phyloP scores from a whole-genome alignment of 2,329 filamentous ascomycete species.

The Clonostachys rosea region DNA sequence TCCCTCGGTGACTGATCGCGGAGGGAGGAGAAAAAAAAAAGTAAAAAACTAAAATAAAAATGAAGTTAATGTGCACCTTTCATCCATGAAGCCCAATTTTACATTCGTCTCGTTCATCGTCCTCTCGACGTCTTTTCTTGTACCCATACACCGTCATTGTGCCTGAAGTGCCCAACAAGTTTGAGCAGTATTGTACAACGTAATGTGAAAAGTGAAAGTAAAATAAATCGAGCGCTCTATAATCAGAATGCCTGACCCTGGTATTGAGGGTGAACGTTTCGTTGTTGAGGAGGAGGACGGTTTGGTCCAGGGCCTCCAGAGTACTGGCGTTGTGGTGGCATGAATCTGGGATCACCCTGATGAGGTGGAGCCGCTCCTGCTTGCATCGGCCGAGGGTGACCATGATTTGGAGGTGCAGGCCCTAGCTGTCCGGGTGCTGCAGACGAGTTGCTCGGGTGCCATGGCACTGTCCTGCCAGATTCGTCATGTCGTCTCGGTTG shows the following conservation, averaged over 20 bases:
- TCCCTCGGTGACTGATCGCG: too few relatives aligned
- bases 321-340: constrained; percentile 22
- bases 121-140: too few relatives aligned
- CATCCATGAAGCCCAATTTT: too few relatives aligned
- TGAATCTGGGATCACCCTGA: constrained; percentile 16
- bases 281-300: constrained; percentile 7
- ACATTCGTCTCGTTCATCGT: too few relatives aligned
- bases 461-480: constrained; percentile 62
- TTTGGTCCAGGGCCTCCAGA: constrained; percentile 5
- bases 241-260: constrained; percentile 26
- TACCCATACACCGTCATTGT: too few relatives aligned
- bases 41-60: too few relatives aligned
- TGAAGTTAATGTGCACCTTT: too few relatives aligned
- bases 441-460: constrained; percentile 67
- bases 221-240: too few relatives aligned
- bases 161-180: too few relatives aligned
- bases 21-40: too few relatives aligned
- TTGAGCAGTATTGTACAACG: too few relatives aligned
- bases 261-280: constrained; percentile 19
- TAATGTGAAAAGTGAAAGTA: too few relatives aligned
- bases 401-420: constrained; percentile 9
- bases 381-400: constrained; percentile 24
- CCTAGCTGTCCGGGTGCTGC: constrained; percentile 38
- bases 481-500: constrained; percentile 8
- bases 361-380: constrained; percentile 14